A percentile compares a stretch with the other conserved stretches of the same genome.
Evolutionary conservation across 495 filamentous ascomycete species (phyloP).

Genomic region (Aeminium ludgeri): DNA sequence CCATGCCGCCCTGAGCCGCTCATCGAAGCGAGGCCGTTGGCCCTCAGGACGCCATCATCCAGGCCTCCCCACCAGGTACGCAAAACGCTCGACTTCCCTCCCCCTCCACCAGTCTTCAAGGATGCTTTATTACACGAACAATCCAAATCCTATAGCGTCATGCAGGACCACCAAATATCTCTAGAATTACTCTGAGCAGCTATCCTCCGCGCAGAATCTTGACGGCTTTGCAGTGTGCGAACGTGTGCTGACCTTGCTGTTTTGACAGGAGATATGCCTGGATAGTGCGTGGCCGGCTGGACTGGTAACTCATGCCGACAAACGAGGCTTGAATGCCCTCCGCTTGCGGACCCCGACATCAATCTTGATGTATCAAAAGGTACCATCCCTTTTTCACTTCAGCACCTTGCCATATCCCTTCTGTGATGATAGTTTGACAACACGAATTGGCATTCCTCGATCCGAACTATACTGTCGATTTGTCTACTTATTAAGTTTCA

Average conservation of each 20-base stretch:
- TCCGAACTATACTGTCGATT: slow-evolving; percentile 79
- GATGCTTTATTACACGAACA: slow-evolving; percentile 43
- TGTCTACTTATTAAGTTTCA: slow-evolving; percentile 79
- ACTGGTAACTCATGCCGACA: too few relatives aligned
- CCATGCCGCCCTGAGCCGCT: too few relatives aligned
- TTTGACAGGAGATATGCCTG: not conserved
- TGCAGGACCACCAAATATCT: slow-evolving; percentile 49
- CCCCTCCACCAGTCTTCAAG: not conserved
- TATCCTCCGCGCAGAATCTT: slow-evolving; percentile 1
- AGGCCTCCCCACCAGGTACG: too few relatives aligned
- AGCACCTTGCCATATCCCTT: slow-evolving; percentile 9
- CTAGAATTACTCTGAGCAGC: slow-evolving; percentile 52
- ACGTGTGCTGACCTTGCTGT: not conserved
- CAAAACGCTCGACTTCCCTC: too few relatives aligned
- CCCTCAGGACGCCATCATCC: too few relatives aligned
- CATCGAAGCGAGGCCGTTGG: too few relatives aligned
- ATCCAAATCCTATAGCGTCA: slow-evolving; percentile 63
- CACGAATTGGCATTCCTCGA: slow-evolving; percentile 91
- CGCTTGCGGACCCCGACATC: too few relatives aligned
- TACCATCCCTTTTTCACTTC: too few relatives aligned
- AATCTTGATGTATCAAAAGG: too few relatives aligned
- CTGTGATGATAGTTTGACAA: slow-evolving; percentile 73
- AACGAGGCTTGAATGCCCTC: too few relatives aligned
- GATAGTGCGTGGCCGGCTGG: too few relatives aligned
- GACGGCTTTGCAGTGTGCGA: not conserved